phyloP scores from a whole-genome alignment of 2,329 filamentous ascomycete species.

The Ophiostoma ips region DNA sequence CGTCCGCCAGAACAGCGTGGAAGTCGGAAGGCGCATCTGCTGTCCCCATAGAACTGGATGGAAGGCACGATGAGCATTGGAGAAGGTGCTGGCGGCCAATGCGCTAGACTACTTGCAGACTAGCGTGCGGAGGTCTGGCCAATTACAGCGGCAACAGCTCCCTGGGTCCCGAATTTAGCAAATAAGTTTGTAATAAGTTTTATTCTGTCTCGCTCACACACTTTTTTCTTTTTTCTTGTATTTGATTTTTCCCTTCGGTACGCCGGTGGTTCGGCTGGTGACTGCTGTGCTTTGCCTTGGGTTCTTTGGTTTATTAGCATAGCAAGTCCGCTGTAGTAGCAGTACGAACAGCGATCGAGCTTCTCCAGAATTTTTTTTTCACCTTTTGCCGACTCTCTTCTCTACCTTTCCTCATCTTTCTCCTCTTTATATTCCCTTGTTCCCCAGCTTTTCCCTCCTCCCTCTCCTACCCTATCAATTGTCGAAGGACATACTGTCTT shows the following conservation, averaged over 20 bases:
- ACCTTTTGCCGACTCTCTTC: neutral
- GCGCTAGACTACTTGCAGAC: neutral
- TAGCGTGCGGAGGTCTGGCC: neutral
- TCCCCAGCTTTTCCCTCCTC: slow-evolving; percentile 2
- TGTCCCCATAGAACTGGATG: slow-evolving; percentile 10
- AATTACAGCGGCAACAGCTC: neutral
- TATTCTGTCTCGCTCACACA: neutral
- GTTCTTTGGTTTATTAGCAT: neutral
- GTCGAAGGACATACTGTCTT: neutral
- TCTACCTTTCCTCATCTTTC: neutral
- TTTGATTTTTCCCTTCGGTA: neutral
- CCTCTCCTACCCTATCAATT: neutral
- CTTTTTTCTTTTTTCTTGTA: neutral
- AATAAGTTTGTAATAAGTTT: neutral
- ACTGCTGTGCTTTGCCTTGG: neutral
- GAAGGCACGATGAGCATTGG: slow-evolving; percentile 7
- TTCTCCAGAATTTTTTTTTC: slow-evolving; percentile 9
- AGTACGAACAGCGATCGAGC: slow-evolving; percentile 2
- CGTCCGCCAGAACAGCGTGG: neutral
- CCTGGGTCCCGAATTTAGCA: neutral
- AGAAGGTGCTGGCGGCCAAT: neutral
- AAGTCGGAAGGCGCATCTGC: neutral
- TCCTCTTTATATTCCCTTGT: neutral
- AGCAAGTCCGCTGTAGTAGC: too few relatives aligned
- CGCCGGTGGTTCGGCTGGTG: neutral